Percentiles rank a stretch among this genome's conserved stretches.
Conservation (phyloP, 2,329 filamentous ascomycete species). For the Colletotrichum cuscutae region DNA sequence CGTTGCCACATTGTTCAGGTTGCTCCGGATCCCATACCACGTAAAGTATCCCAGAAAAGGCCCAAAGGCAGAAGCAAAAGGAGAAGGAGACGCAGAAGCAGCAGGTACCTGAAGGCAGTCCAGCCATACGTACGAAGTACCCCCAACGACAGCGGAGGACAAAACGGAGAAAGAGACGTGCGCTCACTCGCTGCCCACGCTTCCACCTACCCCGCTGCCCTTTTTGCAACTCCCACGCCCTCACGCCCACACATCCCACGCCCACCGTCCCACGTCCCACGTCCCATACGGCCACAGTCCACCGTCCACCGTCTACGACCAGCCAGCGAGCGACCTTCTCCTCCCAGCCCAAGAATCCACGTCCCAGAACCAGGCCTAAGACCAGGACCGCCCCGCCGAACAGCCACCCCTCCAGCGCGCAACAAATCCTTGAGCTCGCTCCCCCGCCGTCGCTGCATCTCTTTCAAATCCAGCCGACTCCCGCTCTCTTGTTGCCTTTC, state of each 20-base stretch:
- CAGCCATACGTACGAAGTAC: background rate
- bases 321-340: background rate
- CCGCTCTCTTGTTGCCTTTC: constrained; percentile 9
- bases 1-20: constrained; percentile 25
- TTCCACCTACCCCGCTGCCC: constrained; percentile 25
- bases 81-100: background rate
- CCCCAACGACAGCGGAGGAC: background rate
- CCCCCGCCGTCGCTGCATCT: constrained; percentile 27
- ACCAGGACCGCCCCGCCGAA: constrained; percentile 26
- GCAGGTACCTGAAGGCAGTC: background rate
- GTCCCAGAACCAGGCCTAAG: background rate
- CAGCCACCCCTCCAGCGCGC: constrained; percentile 27
- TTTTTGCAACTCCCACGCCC: constrained; percentile 16
- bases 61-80: constrained; percentile 9
- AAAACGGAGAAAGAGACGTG: constrained; percentile 7
- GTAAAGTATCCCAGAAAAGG: constrained; percentile 15
- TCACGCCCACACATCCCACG: constrained; percentile 3
- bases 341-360: background rate
- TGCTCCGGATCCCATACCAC: constrained; percentile 17
- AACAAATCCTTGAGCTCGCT: constrained; percentile 34
- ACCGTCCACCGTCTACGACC: background rate
- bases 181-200: constrained; percentile 21
- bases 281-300: constrained; percentile 7
- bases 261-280: constrained; percentile 9
- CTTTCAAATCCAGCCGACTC: constrained; percentile 29